A percentile compares a stretch with the other conserved stretches of the same genome.
Conservation (phyloP, 345 rosid species). For the Sonneratia alba region DNA sequence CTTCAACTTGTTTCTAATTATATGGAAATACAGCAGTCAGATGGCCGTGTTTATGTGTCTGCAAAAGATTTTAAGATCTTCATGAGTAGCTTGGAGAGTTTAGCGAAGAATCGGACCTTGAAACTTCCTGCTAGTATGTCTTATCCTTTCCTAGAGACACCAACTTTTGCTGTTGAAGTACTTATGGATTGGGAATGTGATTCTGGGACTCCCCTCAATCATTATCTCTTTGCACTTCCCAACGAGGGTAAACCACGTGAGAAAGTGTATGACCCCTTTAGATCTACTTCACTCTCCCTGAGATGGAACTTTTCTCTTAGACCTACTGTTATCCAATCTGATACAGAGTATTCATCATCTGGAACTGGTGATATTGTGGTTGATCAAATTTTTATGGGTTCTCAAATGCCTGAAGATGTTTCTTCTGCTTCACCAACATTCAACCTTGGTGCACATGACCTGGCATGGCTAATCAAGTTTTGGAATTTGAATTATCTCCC, state of each 20-base stretch:
- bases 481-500: slow-evolving; percentile 82
- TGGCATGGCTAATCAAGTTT: slow-evolving; percentile 81
- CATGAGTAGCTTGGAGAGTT: slow-evolving; percentile 81
- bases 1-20: slow-evolving; percentile 58
- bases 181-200: slow-evolving; percentile 91
- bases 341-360: slow-evolving; percentile 34
- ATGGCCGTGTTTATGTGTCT: slow-evolving; percentile 68
- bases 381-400: slow-evolving; percentile 23
- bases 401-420: slow-evolving; percentile 36
- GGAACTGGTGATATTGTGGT: slow-evolving; percentile 23
- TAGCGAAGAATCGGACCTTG: slow-evolving; percentile 48
- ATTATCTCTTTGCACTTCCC: slow-evolving; percentile 88
- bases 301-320: slow-evolving; percentile 82
- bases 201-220: slow-evolving; percentile 81
- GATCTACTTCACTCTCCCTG: slow-evolving; percentile 93
- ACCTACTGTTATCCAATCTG: slow-evolving; percentile 29
- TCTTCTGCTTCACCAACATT: slow-evolving; percentile 42
- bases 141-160: slow-evolving; percentile 64
- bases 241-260: slow-evolving; percentile 72
- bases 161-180: slow-evolving; percentile 72
- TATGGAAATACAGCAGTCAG: slow-evolving; percentile 90
- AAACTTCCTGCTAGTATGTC: slow-evolving; percentile 47
- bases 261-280: slow-evolving; percentile 76
- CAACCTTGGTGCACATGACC: slow-evolving; percentile 90
- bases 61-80: slow-evolving; percentile 71